Conservation (phyloP, 1,139 yeast species). For the Kluyveromyces marxianus region DNA sequence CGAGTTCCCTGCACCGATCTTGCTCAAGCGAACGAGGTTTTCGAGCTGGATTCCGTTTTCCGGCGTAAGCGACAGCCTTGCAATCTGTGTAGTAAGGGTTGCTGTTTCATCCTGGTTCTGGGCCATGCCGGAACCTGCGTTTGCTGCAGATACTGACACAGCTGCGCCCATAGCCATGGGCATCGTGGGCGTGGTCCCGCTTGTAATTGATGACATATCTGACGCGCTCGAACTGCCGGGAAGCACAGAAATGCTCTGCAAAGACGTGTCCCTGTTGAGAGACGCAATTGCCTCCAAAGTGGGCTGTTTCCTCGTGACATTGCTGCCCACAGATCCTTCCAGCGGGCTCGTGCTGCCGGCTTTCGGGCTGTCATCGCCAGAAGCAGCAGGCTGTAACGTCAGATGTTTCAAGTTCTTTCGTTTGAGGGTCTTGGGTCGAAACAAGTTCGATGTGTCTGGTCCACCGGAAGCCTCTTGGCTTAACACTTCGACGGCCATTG, state of each 20-base stretch:
- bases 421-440: conserved; percentile 52
- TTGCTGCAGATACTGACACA: not conserved
- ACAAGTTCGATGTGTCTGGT: conserved; percentile 18
- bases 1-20: conserved; percentile 87
- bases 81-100: conserved; percentile 9
- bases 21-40: conserved; percentile 68
- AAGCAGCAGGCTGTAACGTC: conserved; percentile 35
- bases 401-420: conserved; percentile 71
- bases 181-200: not conserved
- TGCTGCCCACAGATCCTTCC: not conserved
- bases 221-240: conserved; percentile 9
- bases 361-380: not conserved
- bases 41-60: conserved; percentile 24
- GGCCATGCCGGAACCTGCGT: not conserved
- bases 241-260: not conserved
- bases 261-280: not conserved
- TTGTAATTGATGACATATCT: conserved; percentile 9
- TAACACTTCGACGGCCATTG: not conserved
- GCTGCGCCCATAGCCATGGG: conserved; percentile 4
- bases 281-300: not conserved
- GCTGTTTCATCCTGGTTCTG: conserved; percentile 4
- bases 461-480: conserved; percentile 1
- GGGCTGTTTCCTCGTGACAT: not conserved
- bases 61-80: conserved; percentile 8
- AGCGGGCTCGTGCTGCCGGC: not conserved